These are phyloP conservation scores for Pogostemon cablin DNA, from an alignment of 257 asterid species.

Conservation along the genomic window DNA sequence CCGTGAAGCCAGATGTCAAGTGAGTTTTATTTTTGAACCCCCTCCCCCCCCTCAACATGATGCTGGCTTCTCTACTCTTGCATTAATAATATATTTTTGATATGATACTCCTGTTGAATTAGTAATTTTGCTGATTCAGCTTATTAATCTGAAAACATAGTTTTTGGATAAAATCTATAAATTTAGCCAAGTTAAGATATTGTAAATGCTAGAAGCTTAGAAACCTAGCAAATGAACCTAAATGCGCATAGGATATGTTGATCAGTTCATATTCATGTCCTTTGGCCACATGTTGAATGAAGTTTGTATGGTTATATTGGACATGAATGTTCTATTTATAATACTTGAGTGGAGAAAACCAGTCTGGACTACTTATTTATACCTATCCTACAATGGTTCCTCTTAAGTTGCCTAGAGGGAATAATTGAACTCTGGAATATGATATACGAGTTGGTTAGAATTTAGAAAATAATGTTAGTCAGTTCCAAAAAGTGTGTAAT, in stretches of 20 bases:
- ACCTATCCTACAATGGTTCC: background rate
- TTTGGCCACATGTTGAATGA: constrained; percentile 12
- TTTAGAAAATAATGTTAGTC: background rate
- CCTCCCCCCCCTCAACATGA: background rate
- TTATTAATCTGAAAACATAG: background rate
- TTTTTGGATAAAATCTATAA: background rate
- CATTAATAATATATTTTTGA: constrained; percentile 10
- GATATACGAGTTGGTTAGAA: background rate
- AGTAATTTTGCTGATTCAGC: constrained; percentile 6
- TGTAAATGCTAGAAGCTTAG: background rate
- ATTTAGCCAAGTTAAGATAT: background rate
- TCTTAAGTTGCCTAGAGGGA: background rate
- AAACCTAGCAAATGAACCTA: background rate
- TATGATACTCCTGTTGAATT: background rate
- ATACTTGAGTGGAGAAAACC: background rate
- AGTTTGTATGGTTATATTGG: background rate
- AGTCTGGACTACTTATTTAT: background rate
- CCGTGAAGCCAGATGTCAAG: constrained; percentile 90
- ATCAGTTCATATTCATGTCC: background rate
- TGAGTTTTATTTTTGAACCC: constrained; percentile 41
- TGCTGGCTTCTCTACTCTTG: constrained; percentile 9
- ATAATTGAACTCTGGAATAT: constrained; percentile 4
- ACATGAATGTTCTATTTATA: background rate
- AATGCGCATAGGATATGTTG: background rate
- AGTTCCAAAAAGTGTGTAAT: background rate